These are phyloP conservation scores for Kalmusia sp. DNA, from an alignment of 2,329 filamentous ascomycete species.

Conservation along the genomic window DNA sequence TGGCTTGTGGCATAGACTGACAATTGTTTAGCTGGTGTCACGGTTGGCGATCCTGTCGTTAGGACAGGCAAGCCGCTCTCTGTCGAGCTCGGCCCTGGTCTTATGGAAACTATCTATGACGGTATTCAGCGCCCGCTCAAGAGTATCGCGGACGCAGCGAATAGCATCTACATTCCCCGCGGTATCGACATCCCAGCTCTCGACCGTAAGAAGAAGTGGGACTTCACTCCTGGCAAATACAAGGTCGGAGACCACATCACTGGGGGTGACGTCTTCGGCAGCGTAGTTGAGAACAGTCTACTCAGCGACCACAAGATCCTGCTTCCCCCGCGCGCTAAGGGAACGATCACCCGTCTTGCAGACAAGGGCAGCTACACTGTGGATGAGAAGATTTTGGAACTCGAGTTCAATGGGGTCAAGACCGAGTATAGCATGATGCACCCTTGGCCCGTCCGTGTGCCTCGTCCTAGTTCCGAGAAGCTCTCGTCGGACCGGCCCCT, in stretches of 20 bases:
- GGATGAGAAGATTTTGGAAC: constrained; percentile 89
- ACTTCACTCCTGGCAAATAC: constrained; percentile 81
- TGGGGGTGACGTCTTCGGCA: constrained; percentile 94
- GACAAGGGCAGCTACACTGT: constrained; percentile 93
- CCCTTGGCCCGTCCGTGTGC: constrained; percentile 95
- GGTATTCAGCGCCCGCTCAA: constrained; percentile 96
- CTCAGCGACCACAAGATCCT: constrained; percentile 93
- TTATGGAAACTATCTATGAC: constrained; percentile 99
- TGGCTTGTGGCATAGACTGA: not conserved
- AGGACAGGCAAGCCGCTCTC: constrained; percentile 95
- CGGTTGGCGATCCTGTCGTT: constrained; percentile 88
- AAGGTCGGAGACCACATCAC: constrained; percentile 98
- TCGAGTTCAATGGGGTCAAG: constrained; percentile 97
- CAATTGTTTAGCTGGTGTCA: constrained; percentile 79
- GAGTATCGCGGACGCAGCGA: constrained; percentile 76
- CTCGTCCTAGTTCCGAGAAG: constrained; percentile 90
- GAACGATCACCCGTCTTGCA: constrained; percentile 90
- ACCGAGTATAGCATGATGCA: constrained; percentile 98
- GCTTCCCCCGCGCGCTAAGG: constrained; percentile 85
- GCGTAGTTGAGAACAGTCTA: constrained; percentile 94
- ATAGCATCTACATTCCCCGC: constrained; percentile 97
- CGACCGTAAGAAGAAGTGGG: constrained; percentile 93
- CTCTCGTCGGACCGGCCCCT: constrained; percentile 88
- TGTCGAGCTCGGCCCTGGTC: constrained; percentile 93
- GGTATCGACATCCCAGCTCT: constrained; percentile 88